Evolutionary conservation across 140 eudicot species (phyloP), one percentile per base, ranked within the genome.

Genomic region (Anethum foeniculum): DNA sequence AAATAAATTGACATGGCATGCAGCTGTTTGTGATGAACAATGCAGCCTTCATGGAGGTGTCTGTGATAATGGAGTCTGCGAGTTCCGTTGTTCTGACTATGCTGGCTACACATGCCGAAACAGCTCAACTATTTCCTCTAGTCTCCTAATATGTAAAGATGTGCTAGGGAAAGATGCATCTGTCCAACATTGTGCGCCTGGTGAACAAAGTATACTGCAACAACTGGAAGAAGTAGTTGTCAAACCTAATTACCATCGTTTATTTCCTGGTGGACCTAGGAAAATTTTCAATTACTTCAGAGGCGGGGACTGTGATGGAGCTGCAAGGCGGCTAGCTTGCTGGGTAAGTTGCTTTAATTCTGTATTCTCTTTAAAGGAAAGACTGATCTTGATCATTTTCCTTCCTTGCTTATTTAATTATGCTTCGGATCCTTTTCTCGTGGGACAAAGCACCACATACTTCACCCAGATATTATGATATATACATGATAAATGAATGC

Each of bases 31-130:
- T 77, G 93, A 95, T 54, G 99, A 95, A 74, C 99, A 95, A 87
- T 95, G 99, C 83, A 95, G 99, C 82, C 96, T 95, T 78, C 99
- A 95, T 85, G 99, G 99, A 25, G 99, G 99, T 27, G 99, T 95
- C 36, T 95, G 99, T 84, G 99, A 95, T 82, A 92, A 95, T 56
- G 97, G 99, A 51, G 90, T 92, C 43, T 95, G 99, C 77, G 99
- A 95, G 81, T 95, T 95, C 65, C 95, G 99, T 6, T 95, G 99
- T 82, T 95, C 99, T 4, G 99, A 95, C 27, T 95, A 95, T 32
- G 99, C 99, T n/a, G 99, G 99, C 58, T 95, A 95, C 85, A 89
- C 89, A 0, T 95, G 97, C 80, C 87, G 85, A 78, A 92, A 95
- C 84, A 95, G 92, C 85, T 92, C 99, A 3, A 82, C 56, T 67